These are phyloP conservation scores for Scenedesmus sp. DNA, from an alignment of 163 green algal genomes.

Conservation along the genomic window DNA sequence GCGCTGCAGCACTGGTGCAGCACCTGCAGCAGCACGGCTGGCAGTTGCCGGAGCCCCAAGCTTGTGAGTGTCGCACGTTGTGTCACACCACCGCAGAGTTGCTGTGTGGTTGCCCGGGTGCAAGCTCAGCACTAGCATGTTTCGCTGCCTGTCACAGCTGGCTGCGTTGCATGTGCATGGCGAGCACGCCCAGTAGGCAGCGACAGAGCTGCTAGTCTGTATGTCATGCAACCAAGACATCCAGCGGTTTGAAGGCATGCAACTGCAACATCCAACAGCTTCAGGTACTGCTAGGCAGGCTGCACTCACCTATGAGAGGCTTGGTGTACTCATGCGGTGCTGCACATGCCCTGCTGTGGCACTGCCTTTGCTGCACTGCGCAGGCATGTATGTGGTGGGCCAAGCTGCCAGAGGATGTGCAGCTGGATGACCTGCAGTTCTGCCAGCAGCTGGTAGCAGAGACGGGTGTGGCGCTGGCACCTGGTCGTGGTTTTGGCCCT, in stretches of 20 bases:
- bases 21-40: slow-evolving; percentile 33
- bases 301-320: too few species aligned
- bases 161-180: background rate
- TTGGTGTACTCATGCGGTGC: too few species aligned
- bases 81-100: too few species aligned
- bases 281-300: too few species aligned
- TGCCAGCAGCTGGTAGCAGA: slow-evolving; percentile 59
- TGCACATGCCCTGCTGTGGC: background rate
- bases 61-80: slow-evolving; percentile 34
- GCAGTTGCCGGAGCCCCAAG: slow-evolving; percentile 44
- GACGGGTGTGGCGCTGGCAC: slow-evolving; percentile 64
- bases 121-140: background rate
- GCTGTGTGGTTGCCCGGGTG: too few species aligned
- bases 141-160: background rate
- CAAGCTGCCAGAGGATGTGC: slow-evolving; percentile 53
- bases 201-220: background rate
- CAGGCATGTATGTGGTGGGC: slow-evolving; percentile 74
- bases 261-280: too few species aligned
- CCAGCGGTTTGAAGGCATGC: too few species aligned
- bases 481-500: slow-evolving; percentile 67
- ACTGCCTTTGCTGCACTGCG: background rate
- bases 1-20: slow-evolving; percentile 25
- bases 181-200: background rate
- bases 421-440: slow-evolving; percentile 64
- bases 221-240: too few species aligned